Base-by-base conservation (phyloP, 139 green algal species). In the Astrephomene gubernaculifera region DNA sequence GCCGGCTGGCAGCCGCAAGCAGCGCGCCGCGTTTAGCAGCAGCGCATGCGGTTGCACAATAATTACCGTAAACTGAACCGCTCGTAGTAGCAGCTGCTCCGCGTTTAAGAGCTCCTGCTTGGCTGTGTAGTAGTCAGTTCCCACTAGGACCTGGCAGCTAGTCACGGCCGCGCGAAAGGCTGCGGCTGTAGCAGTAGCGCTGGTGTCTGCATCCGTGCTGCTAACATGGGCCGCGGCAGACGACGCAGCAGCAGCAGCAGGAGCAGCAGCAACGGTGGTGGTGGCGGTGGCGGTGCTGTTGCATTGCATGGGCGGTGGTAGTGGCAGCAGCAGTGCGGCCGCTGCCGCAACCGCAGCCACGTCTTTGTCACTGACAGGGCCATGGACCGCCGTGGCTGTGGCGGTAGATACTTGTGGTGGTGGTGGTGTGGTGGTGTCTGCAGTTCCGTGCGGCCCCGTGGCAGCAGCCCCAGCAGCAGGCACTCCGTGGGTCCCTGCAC, bases 51-150 rank as follows among this genome's bases (percentile, higher is more conserved):
- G 75, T 39, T 82, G 75, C 38, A 1, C 9, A 0, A 82, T 39
- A 9, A 10, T 22, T 19, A 82, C 57, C 36, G 43, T 21, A 12
- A 71, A 82, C 57, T 49, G 38, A 54, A 82, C 36, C 54, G 57
- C 75, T 0, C 75, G 36, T 57, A 82, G 75, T 38, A 82, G 75
- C 60, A 43, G 75, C 75, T 71, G 57, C 75, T 82, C 75, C 38
- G 57, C 57, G 1, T 33, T 31, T 8, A 81, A 35, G 25, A 81
- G 60, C 14, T 5, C 35, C 73, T 69, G 53, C 73, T 81, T 81
- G 53, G 73, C 73, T 8, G 49, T 12, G 52, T 81, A 81, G 54
- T 81, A 81, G 12, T 53, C 73, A 1, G 52, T 6, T 6, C 73
- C 73, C 9, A 81, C 73, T 3, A 81, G 73, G 53, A 81, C 73